Evolutionary conservation across 2,329 filamentous ascomycete species (phyloP).

Genomic region (Sporothrix schenckii): DNA sequence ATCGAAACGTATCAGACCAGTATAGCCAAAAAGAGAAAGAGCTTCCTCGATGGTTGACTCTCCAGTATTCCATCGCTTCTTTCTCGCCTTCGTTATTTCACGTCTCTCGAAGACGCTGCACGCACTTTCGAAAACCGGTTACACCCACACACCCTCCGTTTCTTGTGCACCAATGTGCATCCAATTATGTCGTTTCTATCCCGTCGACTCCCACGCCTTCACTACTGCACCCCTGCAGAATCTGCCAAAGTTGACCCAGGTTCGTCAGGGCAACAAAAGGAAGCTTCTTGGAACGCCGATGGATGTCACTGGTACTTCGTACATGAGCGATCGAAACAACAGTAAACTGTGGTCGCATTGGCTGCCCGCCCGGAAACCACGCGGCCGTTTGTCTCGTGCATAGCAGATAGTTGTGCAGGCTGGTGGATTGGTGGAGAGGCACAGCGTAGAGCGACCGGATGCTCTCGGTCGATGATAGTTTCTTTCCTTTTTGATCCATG

Average conservation of each 20-base stretch:
- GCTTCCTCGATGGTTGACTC: constrained; percentile 9
- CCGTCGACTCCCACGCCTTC: constrained; percentile 6
- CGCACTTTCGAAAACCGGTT: constrained; percentile 24
- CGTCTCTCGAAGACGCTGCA: constrained; percentile 3
- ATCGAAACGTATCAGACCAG: not conserved
- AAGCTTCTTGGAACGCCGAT: not conserved
- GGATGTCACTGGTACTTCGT: no score
- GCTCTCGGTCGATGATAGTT: not conserved
- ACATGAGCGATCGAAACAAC: not conserved
- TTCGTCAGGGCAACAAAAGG: not conserved
- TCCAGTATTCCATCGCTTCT: not conserved
- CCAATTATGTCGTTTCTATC: not conserved
- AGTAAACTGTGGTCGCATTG: not conserved
- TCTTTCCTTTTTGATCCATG: not conserved
- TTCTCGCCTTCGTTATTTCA: not conserved
- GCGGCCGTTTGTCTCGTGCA: not conserved
- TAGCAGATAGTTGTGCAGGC: not conserved
- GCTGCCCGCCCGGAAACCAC: not conserved
- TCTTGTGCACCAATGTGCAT: not conserved
- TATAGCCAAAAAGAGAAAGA: not conserved
- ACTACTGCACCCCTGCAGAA: constrained; percentile 22
- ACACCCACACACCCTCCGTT: constrained; percentile 20
- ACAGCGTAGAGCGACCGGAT: constrained; percentile 2
- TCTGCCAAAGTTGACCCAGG: not conserved
- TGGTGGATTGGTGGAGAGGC: not conserved